Evolutionary conservation across 805 yeast species (phyloP).

Genomic region (Candida sonorensis): DNA sequence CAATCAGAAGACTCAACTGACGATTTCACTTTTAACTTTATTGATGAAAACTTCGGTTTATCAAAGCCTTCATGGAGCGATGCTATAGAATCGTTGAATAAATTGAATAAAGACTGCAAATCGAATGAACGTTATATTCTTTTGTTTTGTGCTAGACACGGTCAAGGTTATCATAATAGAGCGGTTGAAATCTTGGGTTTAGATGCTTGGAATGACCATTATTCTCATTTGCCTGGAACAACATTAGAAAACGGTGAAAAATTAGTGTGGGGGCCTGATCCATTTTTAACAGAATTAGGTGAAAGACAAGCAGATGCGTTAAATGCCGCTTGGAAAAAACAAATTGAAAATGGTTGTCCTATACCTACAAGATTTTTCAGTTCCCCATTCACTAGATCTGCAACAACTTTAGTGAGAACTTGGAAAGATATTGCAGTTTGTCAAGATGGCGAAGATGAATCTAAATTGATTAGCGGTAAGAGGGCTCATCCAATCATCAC

Average conservation of each 20-base stretch:
- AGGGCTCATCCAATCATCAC: constrained; percentile 24
- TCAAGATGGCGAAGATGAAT: constrained; percentile 18
- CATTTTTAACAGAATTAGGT: constrained; percentile 51
- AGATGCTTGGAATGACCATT: constrained; percentile 50
- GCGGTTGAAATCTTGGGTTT: constrained; percentile 49
- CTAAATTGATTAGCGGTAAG: constrained; percentile 5
- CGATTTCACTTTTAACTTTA: constrained; percentile 39
- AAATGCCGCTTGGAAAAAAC: constrained; percentile 34
- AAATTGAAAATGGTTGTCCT: constrained; percentile 42
- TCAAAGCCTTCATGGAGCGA: constrained; percentile 34
- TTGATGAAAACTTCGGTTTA: constrained; percentile 38
- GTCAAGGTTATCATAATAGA: constrained; percentile 62
- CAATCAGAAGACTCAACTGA: constrained; percentile 38
- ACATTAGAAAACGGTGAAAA: constrained; percentile 37
- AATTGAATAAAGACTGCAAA: constrained; percentile 30
- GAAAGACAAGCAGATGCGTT: constrained; percentile 48
- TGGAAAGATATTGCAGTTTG: constrained; percentile 35
- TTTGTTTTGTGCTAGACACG: constrained; percentile 56
- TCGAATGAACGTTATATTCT: constrained; percentile 39
- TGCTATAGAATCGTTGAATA: constrained; percentile 25
- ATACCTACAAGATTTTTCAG: constrained; percentile 50
- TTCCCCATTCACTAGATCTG: constrained; percentile 60
- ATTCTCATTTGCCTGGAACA: constrained; percentile 41
- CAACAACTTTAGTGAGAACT: constrained; percentile 48
- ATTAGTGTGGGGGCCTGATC: constrained; percentile 53